Percentiles rank a stretch among this genome's conserved stretches.
phyloP scores from a whole-genome alignment of 192 early-diverging fungal species.

The Entomortierella lignicola region DNA sequence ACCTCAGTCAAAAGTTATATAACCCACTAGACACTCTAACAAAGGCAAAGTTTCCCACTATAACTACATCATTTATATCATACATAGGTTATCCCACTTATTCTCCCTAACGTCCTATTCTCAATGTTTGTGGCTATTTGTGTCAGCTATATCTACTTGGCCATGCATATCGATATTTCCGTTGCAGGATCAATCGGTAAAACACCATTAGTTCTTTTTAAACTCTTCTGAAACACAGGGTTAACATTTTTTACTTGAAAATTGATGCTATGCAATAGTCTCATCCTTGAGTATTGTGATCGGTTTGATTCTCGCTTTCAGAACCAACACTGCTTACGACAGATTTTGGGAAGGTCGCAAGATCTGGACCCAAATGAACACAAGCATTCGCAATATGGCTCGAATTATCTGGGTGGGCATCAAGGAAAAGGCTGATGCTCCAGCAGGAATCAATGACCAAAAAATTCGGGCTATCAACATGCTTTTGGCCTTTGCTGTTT shows the following conservation, averaged over 20 bases:
- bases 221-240: no score
- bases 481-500: conserved; percentile 63
- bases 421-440: conserved; percentile 55
- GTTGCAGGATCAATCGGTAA: conserved; percentile 52
- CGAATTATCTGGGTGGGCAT: conserved; percentile 76
- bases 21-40: not conserved
- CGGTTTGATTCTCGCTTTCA: conserved; percentile 85
- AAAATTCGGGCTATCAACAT: conserved; percentile 69
- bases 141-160: conserved; percentile 49
- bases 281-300: conserved; percentile 67
- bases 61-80: not conserved
- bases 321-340: conserved; percentile 82
- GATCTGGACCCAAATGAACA: conserved; percentile 71
- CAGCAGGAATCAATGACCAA: conserved; percentile 57
- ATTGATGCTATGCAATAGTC: no score
- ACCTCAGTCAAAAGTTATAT: not conserved
- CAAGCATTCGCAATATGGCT: conserved; percentile 74
- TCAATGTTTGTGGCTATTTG: conserved; percentile 27
- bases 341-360: conserved; percentile 86
- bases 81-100: conserved; percentile 46
- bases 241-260: not conserved
- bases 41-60: not conserved
- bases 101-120: conserved; percentile 49
- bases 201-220: not conserved
- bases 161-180: conserved; percentile 33